phyloP scores from a whole-genome alignment of 352 stramenopile genomes.

The Peronospora belbahrii region DNA sequence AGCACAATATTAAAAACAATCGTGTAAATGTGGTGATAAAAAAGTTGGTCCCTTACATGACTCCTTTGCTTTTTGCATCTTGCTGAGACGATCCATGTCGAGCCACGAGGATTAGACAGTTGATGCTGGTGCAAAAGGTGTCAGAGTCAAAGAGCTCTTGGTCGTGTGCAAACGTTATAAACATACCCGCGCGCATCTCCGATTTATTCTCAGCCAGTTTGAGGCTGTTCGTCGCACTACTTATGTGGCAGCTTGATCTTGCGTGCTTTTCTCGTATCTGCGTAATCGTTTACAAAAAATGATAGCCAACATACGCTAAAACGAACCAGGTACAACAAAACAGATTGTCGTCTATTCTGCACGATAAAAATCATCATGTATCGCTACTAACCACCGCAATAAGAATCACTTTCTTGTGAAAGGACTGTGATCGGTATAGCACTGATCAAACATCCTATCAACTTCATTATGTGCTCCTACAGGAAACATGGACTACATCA shows the following conservation, averaged over 20 bases:
- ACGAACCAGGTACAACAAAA: slow-evolving; percentile 11
- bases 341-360: slow-evolving; percentile 19
- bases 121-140: slow-evolving; percentile 62
- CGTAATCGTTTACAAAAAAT: not conserved
- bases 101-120: slow-evolving; percentile 48
- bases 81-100: slow-evolving; percentile 49
- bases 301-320: slow-evolving; percentile 8
- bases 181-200: slow-evolving; percentile 52
- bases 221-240: not conserved
- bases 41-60: slow-evolving; percentile 30
- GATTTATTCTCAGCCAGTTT: slow-evolving; percentile 26
- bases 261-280: not conserved
- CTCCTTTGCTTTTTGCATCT: slow-evolving; percentile 49
- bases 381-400: slow-evolving; percentile 7
- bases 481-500: slow-evolving; percentile 68
- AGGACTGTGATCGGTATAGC: slow-evolving; percentile 63
- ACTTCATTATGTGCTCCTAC: slow-evolving; percentile 51
- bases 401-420: slow-evolving; percentile 30
- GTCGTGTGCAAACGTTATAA: slow-evolving; percentile 58
- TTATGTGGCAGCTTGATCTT: not conserved
- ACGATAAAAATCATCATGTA: no score
- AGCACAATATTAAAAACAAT: no score
- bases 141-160: slow-evolving; percentile 60
- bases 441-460: slow-evolving; percentile 73
- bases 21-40: no score